A percentile compares a stretch with the other conserved stretches of the same genome.
phyloP scores from a whole-genome alignment of 768 basidiomycete species.

The Grammothele lineata region DNA sequence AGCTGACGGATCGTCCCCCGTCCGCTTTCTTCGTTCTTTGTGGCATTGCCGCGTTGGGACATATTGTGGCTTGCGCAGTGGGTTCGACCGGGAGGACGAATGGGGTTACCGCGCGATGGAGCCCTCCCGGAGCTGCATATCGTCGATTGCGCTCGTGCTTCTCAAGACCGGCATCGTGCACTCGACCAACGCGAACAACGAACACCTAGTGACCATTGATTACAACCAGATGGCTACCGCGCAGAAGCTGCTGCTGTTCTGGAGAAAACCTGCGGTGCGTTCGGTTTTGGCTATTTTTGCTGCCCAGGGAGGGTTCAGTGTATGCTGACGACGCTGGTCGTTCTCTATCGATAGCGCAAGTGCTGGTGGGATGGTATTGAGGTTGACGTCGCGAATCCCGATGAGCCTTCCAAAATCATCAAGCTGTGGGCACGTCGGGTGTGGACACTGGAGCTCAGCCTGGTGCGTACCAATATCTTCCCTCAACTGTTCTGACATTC shows the following conservation, averaged over 20 bases:
- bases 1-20: not conserved
- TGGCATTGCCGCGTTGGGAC: too few relatives aligned
- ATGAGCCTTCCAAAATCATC: slow-evolving; percentile 49
- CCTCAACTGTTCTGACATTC: too few relatives aligned
- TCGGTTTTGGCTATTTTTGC: too few relatives aligned
- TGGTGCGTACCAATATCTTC: slow-evolving; percentile 49
- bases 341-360: slow-evolving; percentile 65
- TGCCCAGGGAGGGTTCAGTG: too few relatives aligned
- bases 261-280: slow-evolving; percentile 98
- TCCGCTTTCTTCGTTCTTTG: too few relatives aligned
- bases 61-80: too few relatives aligned
- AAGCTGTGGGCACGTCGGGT: slow-evolving; percentile 97
- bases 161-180: slow-evolving; percentile 96
- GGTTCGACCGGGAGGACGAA: slow-evolving; percentile 94
- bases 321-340: too few relatives aligned
- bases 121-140: slow-evolving; percentile 95
- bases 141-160: slow-evolving; percentile 94
- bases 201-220: slow-evolving; percentile 78
- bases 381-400: slow-evolving; percentile 67
- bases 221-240: slow-evolving; percentile 94
- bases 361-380: slow-evolving; percentile 99
- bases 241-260: slow-evolving; percentile 94
- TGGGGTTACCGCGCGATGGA: slow-evolving; percentile 98
- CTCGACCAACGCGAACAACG: slow-evolving; percentile 44
- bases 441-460: slow-evolving; percentile 95